Conservation (phyloP, 2,329 filamentous ascomycete species). For the Sarocladium oryzae region DNA sequence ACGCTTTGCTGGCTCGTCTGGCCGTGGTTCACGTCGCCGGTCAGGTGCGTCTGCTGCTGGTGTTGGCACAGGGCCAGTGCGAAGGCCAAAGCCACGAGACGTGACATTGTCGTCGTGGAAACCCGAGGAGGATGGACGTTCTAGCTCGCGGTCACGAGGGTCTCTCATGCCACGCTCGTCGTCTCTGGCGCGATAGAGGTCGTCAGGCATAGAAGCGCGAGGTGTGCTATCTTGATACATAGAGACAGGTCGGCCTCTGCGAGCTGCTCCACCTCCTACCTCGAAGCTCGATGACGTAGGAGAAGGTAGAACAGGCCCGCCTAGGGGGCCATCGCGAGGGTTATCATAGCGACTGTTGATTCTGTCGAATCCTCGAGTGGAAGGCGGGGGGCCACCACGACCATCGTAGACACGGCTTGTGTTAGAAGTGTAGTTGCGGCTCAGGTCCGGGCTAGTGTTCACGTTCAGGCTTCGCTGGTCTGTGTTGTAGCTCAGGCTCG, state of each 20-base stretch:
- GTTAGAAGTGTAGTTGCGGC: conserved; percentile 33
- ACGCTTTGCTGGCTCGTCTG: conserved; percentile 16
- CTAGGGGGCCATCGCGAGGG: conserved; percentile 31
- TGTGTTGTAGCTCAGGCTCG: conserved; percentile 45
- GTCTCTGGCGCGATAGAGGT: conserved; percentile 42
- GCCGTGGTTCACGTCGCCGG: conserved; percentile 23
- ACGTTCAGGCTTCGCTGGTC: conserved; percentile 41
- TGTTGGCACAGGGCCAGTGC: conserved; percentile 30
- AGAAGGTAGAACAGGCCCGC: conserved; percentile 33
- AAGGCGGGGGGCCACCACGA: conserved; percentile 54
- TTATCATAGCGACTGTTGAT: conserved; percentile 50
- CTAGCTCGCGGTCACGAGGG: conserved; percentile 31
- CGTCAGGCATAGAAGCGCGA: conserved; percentile 38
- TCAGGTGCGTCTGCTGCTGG: conserved; percentile 36
- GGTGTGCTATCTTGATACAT: conserved; percentile 45
- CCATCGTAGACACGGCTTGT: conserved; percentile 30
- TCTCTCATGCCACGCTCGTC: conserved; percentile 39
- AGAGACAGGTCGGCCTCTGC: conserved; percentile 36
- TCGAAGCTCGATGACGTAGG: conserved; percentile 20
- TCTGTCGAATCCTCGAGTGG: conserved; percentile 65
- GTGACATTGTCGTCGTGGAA: conserved; percentile 42
- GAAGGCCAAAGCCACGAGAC: conserved; percentile 46
- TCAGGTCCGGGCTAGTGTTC: conserved; percentile 36
- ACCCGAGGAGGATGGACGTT: conserved; percentile 21
- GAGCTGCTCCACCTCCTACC: conserved; percentile 16